Percentiles rank a stretch among this genome's conserved stretches.
Evolutionary conservation across 129 eudicot species (phyloP).

Genomic region (Flaveria robusta): DNA sequence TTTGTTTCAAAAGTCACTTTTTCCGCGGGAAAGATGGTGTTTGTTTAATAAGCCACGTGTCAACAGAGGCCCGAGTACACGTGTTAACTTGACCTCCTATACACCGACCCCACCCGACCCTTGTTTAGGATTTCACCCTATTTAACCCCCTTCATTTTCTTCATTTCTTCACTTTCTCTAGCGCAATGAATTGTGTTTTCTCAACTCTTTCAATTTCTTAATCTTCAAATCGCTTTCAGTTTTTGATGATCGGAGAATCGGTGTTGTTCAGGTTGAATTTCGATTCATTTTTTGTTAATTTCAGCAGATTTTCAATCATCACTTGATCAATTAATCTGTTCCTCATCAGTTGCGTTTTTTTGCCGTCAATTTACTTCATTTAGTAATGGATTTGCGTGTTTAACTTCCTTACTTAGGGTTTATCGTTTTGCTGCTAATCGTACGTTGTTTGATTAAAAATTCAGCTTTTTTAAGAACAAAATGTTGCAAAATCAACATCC

Average conservation of each 20-base stretch:
- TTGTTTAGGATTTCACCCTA: neutral
- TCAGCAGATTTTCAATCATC: neutral
- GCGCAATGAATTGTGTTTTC: neutral
- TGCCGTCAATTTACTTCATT: neutral
- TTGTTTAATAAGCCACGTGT: neutral
- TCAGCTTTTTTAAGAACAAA: neutral
- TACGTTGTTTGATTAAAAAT: neutral
- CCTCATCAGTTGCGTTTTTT: neutral
- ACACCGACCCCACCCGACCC: slow-evolving; percentile 15
- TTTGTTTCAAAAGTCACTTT: neutral
- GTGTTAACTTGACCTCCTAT: neutral
- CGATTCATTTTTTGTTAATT: neutral
- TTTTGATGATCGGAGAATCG: neutral
- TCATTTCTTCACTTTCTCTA: slow-evolving; percentile 2
- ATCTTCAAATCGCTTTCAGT: neutral
- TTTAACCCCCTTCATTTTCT: neutral
- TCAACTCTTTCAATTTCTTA: neutral
- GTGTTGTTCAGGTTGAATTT: slow-evolving; percentile 6
- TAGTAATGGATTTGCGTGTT: neutral
- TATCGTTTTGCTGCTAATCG: neutral
- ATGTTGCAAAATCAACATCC: neutral
- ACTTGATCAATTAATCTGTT: neutral
- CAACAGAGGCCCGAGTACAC: neutral
- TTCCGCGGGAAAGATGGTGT: neutral
- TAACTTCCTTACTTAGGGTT: neutral